phyloP scores from a whole-genome alignment of 2,329 filamentous ascomycete genomes.

The Chrysoporthe deuterocubensis region DNA sequence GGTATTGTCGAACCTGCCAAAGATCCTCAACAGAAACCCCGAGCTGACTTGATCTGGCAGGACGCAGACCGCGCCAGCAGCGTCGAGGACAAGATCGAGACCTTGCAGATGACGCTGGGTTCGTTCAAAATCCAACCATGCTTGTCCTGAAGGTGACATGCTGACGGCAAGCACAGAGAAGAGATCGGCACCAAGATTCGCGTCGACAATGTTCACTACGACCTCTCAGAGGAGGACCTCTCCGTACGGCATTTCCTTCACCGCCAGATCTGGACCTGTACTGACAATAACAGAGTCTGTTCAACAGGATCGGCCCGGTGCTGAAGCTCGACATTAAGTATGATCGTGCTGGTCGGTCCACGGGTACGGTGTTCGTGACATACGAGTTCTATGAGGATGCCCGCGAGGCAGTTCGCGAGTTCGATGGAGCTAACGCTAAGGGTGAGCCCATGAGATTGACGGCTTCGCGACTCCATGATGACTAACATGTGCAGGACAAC shows the following conservation, averaged over 20 bases:
- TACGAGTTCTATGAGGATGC: slow-evolving; percentile 76
- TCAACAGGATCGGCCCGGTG: slow-evolving; percentile 76
- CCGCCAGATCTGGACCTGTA: neutral
- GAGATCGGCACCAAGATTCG: slow-evolving; percentile 68
- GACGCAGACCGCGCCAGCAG: slow-evolving; percentile 25
- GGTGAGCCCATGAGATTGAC: slow-evolving; percentile 44
- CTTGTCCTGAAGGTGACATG: slow-evolving; percentile 5
- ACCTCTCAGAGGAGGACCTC: slow-evolving; percentile 83
- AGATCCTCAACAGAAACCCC: neutral
- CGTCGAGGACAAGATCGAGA: slow-evolving; percentile 29
- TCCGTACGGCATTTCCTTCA: slow-evolving; percentile 56
- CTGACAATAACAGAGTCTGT: slow-evolving; percentile 68
- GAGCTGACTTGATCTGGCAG: slow-evolving; percentile 30
- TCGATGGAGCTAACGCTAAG: slow-evolving; percentile 88
- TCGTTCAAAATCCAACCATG: slow-evolving; percentile 5
- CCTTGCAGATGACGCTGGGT: slow-evolving; percentile 19
- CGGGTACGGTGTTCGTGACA: slow-evolving; percentile 82
- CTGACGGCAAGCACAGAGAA: slow-evolving; percentile 49
- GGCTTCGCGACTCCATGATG: slow-evolving; percentile 41
- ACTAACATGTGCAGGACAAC: slow-evolving; percentile 61
- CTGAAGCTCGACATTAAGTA: slow-evolving; percentile 73
- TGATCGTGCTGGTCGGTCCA: slow-evolving; percentile 86
- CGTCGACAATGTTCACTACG: slow-evolving; percentile 91
- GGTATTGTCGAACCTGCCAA: slow-evolving; percentile 44
- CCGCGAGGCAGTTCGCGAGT: slow-evolving; percentile 74